A percentile compares a stretch with the other conserved stretches of the same genome.
These are phyloP conservation scores for Dalbergia cochinchinensis DNA, from an alignment of 306 rosid genomes.

Conservation along the genomic window DNA sequence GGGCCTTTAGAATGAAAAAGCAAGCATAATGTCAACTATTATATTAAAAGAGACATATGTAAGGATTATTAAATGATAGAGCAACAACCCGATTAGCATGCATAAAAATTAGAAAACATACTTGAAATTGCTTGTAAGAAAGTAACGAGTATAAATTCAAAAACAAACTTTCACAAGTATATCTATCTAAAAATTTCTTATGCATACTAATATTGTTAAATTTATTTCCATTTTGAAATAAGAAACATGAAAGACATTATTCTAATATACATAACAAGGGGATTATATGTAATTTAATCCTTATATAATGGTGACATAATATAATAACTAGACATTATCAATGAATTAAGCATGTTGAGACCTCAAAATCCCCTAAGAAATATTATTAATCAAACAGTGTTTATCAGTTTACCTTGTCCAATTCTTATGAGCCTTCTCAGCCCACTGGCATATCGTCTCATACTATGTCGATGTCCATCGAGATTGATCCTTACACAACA, in stretches of 20 bases:
- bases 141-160: not conserved
- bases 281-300: not conserved
- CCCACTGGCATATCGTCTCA: constrained; percentile 86
- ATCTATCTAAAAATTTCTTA: not conserved
- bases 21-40: constrained; percentile 9
- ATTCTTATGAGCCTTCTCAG: constrained; percentile 78
- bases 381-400: constrained; percentile 9
- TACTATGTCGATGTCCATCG: constrained; percentile 73
- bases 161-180: not conserved
- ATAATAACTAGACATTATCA: not conserved
- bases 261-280: not conserved
- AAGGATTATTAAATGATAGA: not conserved
- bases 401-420: constrained; percentile 79
- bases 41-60: not conserved
- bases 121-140: constrained; percentile 8
- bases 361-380: not conserved
- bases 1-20: constrained; percentile 67
- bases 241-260: constrained; percentile 16
- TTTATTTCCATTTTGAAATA: not conserved
- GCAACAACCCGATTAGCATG: not conserved
- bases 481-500: constrained; percentile 78
- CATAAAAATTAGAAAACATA: not conserved
- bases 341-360: constrained; percentile 7
- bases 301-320: not conserved
- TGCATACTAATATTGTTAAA: constrained; percentile 9